These are phyloP conservation scores for Olyra latifolia DNA, from an alignment of 176 grass and related monocot genomes.

Conservation along the genomic window DNA sequence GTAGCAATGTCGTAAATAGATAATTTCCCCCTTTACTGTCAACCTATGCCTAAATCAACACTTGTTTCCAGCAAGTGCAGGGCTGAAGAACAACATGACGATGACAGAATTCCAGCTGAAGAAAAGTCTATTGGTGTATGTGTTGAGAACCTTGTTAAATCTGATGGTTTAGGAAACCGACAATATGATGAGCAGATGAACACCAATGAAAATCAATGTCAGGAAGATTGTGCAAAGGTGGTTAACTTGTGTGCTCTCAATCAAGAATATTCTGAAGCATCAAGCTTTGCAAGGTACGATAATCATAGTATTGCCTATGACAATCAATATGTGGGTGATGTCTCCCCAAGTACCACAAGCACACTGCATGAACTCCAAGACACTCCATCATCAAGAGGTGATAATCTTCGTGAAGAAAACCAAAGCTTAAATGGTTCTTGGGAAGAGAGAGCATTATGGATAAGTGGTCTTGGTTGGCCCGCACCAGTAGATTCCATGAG, in stretches of 20 bases:
- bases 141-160: slow-evolving; percentile 31
- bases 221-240: slow-evolving; percentile 30
- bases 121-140: slow-evolving; percentile 33
- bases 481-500: slow-evolving; percentile 61
- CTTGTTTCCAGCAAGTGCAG: slow-evolving; percentile 32
- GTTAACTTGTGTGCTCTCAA: slow-evolving; percentile 26
- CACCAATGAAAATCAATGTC: slow-evolving; percentile 11
- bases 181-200: slow-evolving; percentile 28
- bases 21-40: neutral
- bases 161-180: slow-evolving; percentile 29
- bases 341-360: slow-evolving; percentile 52
- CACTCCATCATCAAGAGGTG: slow-evolving; percentile 50
- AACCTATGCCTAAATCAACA: slow-evolving; percentile 15
- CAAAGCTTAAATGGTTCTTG: slow-evolving; percentile 65
- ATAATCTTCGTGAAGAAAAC: slow-evolving; percentile 64
- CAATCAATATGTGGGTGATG: slow-evolving; percentile 44
- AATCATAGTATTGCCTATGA: slow-evolving; percentile 32
- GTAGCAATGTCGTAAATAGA: too few species aligned
- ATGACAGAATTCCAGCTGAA: slow-evolving; percentile 22
- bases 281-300: slow-evolving; percentile 36
- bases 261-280: slow-evolving; percentile 42
- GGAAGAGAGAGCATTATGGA: slow-evolving; percentile 89
- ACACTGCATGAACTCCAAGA: slow-evolving; percentile 36
- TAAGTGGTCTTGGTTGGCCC: slow-evolving; percentile 70
- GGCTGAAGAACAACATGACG: slow-evolving; percentile 23